phyloP scores from a whole-genome alignment of 768 basidiomycete genomes.

The Tremella yokohamensis region DNA sequence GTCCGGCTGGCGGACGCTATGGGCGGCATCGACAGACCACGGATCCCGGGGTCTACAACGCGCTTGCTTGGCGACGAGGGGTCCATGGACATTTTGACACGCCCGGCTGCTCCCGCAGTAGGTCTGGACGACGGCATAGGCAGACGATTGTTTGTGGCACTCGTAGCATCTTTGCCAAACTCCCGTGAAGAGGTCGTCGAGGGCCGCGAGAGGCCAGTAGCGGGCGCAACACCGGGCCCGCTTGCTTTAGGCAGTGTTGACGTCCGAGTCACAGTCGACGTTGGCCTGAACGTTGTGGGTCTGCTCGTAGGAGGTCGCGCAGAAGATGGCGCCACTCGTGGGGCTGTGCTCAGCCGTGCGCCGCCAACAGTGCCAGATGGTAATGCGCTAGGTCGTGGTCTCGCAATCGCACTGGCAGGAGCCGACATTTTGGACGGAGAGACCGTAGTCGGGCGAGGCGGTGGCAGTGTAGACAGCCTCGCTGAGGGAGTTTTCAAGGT shows the following conservation, averaged over 20 bases:
- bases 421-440: background rate
- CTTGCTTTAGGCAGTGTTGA: background rate
- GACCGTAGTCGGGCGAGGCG: background rate
- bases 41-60: background rate
- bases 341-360: background rate
- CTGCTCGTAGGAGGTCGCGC: background rate
- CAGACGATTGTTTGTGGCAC: background rate
- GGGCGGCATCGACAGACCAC: constrained; percentile 2
- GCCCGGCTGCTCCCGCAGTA: background rate
- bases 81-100: background rate
- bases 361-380: background rate
- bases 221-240: background rate
- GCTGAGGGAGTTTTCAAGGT: background rate
- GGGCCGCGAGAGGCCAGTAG: background rate
- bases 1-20: background rate
- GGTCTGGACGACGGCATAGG: background rate
- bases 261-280: background rate
- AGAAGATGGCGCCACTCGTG: background rate
- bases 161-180: background rate
- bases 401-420: background rate
- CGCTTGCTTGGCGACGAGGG: constrained; percentile 1
- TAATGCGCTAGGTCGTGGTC: background rate
- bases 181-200: background rate
- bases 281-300: background rate
- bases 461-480: background rate